Evolutionary conservation across 2,329 filamentous ascomycete species (phyloP).

Genomic region (Thermomyces lanuginosus): DNA sequence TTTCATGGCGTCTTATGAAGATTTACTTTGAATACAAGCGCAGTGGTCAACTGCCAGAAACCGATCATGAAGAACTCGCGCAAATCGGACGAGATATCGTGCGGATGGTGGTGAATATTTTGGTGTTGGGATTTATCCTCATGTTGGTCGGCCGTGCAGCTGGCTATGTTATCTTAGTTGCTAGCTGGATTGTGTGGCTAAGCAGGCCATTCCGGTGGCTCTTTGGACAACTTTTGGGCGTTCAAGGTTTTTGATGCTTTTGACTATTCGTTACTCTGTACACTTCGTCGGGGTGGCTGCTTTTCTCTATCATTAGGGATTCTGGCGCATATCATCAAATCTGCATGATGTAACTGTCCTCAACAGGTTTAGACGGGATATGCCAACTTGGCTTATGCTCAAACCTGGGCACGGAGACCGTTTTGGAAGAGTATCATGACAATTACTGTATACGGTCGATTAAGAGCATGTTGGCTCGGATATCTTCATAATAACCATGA

Average conservation of each 20-base stretch:
- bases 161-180: constrained; percentile 18
- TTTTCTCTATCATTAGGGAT: too few species aligned
- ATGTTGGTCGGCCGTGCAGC: constrained; percentile 16
- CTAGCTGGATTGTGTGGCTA: constrained; percentile 23
- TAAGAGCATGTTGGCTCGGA: too few species aligned
- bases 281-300: too few species aligned
- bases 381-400: too few species aligned
- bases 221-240: constrained; percentile 10
- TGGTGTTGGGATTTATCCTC: constrained; percentile 17
- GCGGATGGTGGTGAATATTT: constrained; percentile 19
- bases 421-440: too few species aligned
- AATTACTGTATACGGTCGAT: too few species aligned
- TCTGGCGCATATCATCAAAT: too few species aligned
- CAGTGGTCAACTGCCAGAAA: constrained; percentile 17
- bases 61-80: constrained; percentile 14
- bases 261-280: too few species aligned
- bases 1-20: constrained; percentile 9
- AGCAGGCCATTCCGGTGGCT: constrained; percentile 18
- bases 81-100: constrained; percentile 16
- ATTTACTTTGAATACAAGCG: constrained; percentile 16
- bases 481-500: too few species aligned
- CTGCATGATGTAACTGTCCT: too few species aligned
- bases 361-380: too few species aligned
- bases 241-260: background rate
- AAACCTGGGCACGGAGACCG: too few species aligned